Evolutionary conservation across 1,284 basidiomycete species (phyloP), one percentile per base, ranked within the genome.

Genomic region (Albatrellus sp.): DNA sequence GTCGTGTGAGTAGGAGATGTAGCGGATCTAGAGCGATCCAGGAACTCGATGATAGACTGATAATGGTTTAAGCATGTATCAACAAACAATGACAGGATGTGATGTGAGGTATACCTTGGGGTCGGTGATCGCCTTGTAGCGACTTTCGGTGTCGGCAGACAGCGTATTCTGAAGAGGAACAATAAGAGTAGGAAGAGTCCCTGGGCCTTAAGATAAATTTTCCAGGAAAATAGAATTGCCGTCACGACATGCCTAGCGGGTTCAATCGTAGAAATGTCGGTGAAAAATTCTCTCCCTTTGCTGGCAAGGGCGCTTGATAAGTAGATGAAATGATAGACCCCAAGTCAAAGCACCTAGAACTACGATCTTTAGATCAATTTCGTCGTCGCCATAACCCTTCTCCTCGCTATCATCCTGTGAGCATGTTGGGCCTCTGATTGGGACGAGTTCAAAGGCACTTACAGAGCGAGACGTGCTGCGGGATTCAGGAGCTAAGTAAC

Each of bases 131-230:
- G 86, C 81, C 53, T 87, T 82, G 66, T 87, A 93, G 39, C 85
- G 74, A 53, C 77, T 85, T 52, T 87, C 85, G 30, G 80, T 73
- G 34, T 84, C 85, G 3, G 75, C 66, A 3, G 71, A 68, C 7
- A 86, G 71, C 12, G 84, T 87, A 54, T 80, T 80, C 53, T 78
- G 66, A 14, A 87, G 65, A 0, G 90, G 90, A 3, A 91, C 88
- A 17, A 91, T 80, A 37, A 94, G 66, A 0, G 84, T 84, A 5
- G 90, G 90, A 0, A 92, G 73, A n/a, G 83, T 88, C 11, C 77
- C 87, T 84, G 50, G 2, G 30, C 14, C 35, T 12, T 33, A 30
- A 35, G 19, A 16, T 28, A 24, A 28, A 12, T 29, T 32, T 10
- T 2, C 7, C 24, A 24, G 24, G 24, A 3, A 7, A 24, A 7